These are phyloP conservation scores for Cruciata laevipes DNA, from an alignment of 257 asterid species.

Conservation along the genomic window DNA sequence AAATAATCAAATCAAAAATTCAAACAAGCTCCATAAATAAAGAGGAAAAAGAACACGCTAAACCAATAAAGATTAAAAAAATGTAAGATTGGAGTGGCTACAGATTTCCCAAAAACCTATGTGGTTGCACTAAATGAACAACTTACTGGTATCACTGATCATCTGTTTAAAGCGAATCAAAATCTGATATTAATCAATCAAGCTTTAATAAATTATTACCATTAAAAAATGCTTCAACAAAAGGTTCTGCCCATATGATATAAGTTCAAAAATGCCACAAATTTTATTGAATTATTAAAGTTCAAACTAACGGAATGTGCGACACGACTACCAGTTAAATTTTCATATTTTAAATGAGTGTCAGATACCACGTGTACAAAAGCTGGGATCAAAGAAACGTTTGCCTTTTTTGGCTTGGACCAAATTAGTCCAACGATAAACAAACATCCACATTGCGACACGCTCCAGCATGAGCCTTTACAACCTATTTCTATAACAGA, in stretches of 20 bases:
- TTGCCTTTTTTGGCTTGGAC: background rate
- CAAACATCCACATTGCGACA: background rate
- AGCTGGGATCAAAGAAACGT: background rate
- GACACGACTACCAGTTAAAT: background rate
- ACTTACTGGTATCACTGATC: background rate
- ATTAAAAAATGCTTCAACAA: background rate
- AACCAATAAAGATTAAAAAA: background rate
- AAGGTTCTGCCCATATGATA: background rate
- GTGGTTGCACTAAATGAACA: background rate
- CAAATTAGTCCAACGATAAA: background rate
- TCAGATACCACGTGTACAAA: background rate
- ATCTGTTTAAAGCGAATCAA: background rate
- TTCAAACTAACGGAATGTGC: too few relatives aligned
- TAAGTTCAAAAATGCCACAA: background rate
- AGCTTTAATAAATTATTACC: background rate
- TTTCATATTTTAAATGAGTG: background rate
- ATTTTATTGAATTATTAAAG: too few relatives aligned
- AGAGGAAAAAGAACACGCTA: too few relatives aligned
- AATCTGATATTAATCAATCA: background rate
- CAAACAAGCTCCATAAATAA: background rate
- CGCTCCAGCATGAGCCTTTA: background rate
- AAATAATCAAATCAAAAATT: background rate
- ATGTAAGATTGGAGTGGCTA: background rate
- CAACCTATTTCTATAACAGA: background rate
- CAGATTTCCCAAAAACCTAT: background rate